A percentile compares a stretch with the other conserved stretches of the same genome.
phyloP scores from a whole-genome alignment of 805 yeast species.

The Nakazawaea laoshanensis region DNA sequence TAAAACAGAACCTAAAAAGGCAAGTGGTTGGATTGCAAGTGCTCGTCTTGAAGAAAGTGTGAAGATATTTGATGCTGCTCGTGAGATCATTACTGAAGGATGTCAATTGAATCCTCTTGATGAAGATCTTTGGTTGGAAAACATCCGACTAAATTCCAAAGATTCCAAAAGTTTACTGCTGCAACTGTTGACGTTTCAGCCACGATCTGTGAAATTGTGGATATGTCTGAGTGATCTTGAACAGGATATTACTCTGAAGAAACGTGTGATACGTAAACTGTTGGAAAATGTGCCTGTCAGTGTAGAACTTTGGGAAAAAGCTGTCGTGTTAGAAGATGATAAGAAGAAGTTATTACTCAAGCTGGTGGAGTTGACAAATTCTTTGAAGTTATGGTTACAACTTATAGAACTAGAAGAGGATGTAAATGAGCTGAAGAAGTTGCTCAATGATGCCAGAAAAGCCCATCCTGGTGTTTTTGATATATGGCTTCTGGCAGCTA shows the following conservation, averaged over 20 bases:
- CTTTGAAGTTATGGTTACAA: constrained; percentile 59
- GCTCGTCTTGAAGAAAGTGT: constrained; percentile 72
- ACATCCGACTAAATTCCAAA: constrained; percentile 41
- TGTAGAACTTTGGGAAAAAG: constrained; percentile 58
- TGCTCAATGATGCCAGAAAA: constrained; percentile 56
- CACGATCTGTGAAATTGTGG: constrained; percentile 63
- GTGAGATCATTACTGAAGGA: constrained; percentile 60
- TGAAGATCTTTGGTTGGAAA: constrained; percentile 81
- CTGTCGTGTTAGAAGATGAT: constrained; percentile 53
- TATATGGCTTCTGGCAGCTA: constrained; percentile 66
- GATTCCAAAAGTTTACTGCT: constrained; percentile 52
- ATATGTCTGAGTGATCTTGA: constrained; percentile 61
- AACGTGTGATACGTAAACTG: constrained; percentile 60
- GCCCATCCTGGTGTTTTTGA: constrained; percentile 34
- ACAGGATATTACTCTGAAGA: constrained; percentile 40
- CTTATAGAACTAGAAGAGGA: constrained; percentile 37
- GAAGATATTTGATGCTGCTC: constrained; percentile 47
- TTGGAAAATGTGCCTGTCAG: constrained; percentile 54
- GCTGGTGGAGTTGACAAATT: constrained; percentile 61
- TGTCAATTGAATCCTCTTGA: constrained; percentile 56
- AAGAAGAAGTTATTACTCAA: constrained; percentile 46
- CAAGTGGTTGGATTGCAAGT: constrained; percentile 81
- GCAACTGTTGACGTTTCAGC: constrained; percentile 53
- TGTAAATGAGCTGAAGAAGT: constrained; percentile 39
- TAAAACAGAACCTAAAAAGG: constrained; percentile 60